Evolutionary conservation across 768 basidiomycete species (phyloP).

Genomic region (Lentinus tigrinus): DNA sequence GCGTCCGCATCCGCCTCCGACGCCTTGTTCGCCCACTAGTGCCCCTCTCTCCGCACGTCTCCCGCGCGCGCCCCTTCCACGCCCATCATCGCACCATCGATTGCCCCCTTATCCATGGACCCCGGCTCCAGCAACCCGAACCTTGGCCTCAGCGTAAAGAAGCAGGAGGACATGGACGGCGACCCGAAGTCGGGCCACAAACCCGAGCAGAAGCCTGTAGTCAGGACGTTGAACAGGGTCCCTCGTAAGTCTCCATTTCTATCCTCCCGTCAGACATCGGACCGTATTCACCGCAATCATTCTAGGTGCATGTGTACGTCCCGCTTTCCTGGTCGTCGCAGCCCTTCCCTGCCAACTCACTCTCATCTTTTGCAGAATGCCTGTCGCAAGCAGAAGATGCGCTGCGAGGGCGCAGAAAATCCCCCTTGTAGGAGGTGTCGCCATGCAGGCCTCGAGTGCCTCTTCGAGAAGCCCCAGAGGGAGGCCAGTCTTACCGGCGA

Average conservation of each 20-base stretch:
- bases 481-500: slow-evolving; percentile 87
- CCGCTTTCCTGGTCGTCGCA: slow-evolving; percentile 15
- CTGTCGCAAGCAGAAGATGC: slow-evolving; percentile 95
- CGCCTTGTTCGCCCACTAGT: too few species aligned
- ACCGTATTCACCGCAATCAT: slow-evolving; percentile 19
- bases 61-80: not conserved
- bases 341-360: slow-evolving; percentile 1
- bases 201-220: slow-evolving; percentile 68
- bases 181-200: slow-evolving; percentile 44
- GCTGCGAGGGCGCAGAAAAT: slow-evolving; percentile 94
- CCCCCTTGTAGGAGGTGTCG: slow-evolving; percentile 95
- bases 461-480: slow-evolving; percentile 91
- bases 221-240: slow-evolving; percentile 81
- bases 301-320: slow-evolving; percentile 77
- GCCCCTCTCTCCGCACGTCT: not conserved
- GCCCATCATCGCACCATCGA: not conserved
- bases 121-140: slow-evolving; percentile 18
- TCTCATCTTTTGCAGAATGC: slow-evolving; percentile 65
- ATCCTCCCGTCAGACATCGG: slow-evolving; percentile 10
- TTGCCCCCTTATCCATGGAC: slow-evolving; percentile 23
- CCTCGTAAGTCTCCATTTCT: slow-evolving; percentile 60
- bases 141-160: slow-evolving; percentile 42
- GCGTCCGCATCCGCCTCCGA: not conserved
- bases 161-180: slow-evolving; percentile 58
- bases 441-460: slow-evolving; percentile 85